Base-by-base conservation (phyloP, 1,139 yeast genomes). In the Yamadazyma blattariae region DNA sequence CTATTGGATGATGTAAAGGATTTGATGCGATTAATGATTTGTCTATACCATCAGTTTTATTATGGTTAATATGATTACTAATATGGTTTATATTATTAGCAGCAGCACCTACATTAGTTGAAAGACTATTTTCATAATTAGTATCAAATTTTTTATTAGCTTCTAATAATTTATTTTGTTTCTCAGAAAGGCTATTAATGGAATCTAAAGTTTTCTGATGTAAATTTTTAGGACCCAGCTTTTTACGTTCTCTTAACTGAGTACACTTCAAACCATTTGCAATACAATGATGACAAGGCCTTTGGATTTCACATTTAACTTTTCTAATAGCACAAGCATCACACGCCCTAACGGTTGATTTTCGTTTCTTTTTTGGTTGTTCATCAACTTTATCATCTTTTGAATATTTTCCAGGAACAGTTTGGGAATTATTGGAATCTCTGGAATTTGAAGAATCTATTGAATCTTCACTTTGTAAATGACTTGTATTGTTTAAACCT, bases 271-370 rank as follows among this genome's bases (percentile, higher is more conserved):
- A 44, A 29, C 55, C 52, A 45, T 65, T 65, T 25, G 61, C 50
- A 19, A 58, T 50, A 50, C 75, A 69, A 37, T 64, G 69, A 24
- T 48, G 35, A 48, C 75, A 69, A 1, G 74, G 75, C 25, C 68
- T 55, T 26, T 44, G 45, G 19, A 52, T 53, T 36, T 66, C 72
- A 48, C 75, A 69, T 38, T 61, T 61, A 24, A 67, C 68, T 46
- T 69, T 69, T 25, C 74, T 45, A 14, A 65, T 55, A 15, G 73
- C 67, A 50, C 75, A 69, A 7, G 70, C 74, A 44, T 69, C 75
- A 42, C 75, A 69, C 8, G 75, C 67, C 34, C 66, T 34, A 2
- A 50, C 50, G 17, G 54, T 56, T 2, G 54, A 37, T 26, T 47
- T 54, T 25, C 61, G 39, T 33, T 52, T 57, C 44, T 54, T 52